These are phyloP conservation scores for Cenchrus fungigraminus DNA, from an alignment of 176 grass and related monocot genomes.

Conservation along the genomic window DNA sequence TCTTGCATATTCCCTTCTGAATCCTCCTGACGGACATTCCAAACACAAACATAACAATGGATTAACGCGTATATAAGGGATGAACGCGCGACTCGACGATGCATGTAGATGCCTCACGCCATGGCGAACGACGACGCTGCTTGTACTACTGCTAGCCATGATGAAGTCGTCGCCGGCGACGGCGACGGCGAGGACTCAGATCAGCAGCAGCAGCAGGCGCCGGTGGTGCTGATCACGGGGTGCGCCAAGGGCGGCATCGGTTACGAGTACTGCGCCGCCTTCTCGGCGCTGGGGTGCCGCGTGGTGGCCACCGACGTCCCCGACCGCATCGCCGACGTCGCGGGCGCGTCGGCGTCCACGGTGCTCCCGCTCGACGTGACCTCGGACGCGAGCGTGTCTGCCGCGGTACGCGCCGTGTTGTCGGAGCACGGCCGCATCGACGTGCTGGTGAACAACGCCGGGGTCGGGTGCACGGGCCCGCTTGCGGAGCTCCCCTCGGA, in stretches of 20 bases:
- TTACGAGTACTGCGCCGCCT: conserved; percentile 61
- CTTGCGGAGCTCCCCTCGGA: conserved; percentile 51
- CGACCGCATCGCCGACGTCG: conserved; percentile 11
- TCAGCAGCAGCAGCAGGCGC: not conserved
- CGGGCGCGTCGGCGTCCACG: not conserved
- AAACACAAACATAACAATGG: not conserved
- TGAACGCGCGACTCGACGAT: not conserved
- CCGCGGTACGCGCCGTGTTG: not conserved
- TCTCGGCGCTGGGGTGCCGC: conserved; percentile 46
- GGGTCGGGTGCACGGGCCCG: conserved; percentile 62
- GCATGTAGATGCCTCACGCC: not conserved
- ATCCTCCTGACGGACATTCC: conserved; percentile 27
- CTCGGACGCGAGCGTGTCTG: conserved; percentile 37
- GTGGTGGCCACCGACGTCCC: conserved; percentile 66
- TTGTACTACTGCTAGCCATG: not conserved
- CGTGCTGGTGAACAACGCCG: conserved; percentile 72
- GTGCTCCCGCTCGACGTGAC: conserved; percentile 62
- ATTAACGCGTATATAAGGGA: not conserved
- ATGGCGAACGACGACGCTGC: conserved; percentile 6
- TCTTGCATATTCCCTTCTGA: conserved; percentile 37
- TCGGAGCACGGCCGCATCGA: conserved; percentile 32
- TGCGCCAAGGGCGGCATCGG: conserved; percentile 71
- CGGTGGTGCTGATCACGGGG: conserved; percentile 62
- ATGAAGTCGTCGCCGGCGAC: not conserved
- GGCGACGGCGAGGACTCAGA: not conserved